phyloP scores from a whole-genome alignment of 2,329 filamentous ascomycete genomes.

The Monilinia aucupariae region DNA sequence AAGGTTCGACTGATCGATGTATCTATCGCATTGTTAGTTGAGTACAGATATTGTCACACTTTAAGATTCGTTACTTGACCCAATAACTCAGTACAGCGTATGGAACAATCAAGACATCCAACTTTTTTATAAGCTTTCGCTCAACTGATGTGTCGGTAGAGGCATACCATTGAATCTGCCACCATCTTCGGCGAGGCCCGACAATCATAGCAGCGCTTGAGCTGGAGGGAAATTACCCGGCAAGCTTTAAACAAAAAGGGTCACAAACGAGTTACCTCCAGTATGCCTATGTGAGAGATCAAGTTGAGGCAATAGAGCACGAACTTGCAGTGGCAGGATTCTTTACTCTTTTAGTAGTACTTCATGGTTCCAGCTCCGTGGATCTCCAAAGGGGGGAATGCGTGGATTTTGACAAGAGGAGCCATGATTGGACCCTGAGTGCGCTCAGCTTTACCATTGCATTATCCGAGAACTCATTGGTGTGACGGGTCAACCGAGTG shows the following conservation, averaged over 20 bases:
- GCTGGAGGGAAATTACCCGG: neutral
- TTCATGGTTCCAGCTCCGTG: neutral
- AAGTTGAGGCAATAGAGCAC: neutral
- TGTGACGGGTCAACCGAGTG: neutral
- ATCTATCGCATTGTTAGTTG: neutral
- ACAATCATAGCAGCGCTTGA: neutral
- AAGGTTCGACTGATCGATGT: constrained; percentile 24
- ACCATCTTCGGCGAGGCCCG: neutral
- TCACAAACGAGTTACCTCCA: neutral
- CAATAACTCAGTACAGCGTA: constrained; percentile 52
- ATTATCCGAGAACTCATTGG: neutral
- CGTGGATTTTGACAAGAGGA: neutral
- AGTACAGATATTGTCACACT: neutral
- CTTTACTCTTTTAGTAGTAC: neutral
- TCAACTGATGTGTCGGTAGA: constrained; percentile 46
- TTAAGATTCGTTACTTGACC: constrained; percentile 32
- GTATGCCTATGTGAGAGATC: neutral
- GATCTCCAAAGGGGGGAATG: neutral
- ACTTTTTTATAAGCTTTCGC: constrained; percentile 47
- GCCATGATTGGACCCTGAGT: neutral
- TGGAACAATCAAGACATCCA: constrained; percentile 50
- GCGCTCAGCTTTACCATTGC: neutral
- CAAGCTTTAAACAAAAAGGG: neutral
- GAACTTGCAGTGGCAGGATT: neutral
- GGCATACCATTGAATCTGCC: constrained; percentile 41